Evolutionary conservation across 2,329 filamentous ascomycete genomes (phyloP), one percentile per base, ranked within the genome.

Genomic region (Claviceps purpurea): DNA sequence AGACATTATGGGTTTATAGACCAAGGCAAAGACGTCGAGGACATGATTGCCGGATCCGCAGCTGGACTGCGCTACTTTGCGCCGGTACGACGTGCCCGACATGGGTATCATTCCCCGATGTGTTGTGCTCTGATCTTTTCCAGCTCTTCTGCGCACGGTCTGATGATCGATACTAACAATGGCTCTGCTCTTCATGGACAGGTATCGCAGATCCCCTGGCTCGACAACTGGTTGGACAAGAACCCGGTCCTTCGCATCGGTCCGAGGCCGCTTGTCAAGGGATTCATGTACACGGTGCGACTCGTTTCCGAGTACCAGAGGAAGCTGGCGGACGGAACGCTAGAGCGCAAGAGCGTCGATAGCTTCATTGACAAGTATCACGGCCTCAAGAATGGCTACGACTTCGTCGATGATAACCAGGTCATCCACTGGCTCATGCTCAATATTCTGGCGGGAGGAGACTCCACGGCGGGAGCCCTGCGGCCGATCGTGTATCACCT

Each of bases 1-100:
- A 60, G 62, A 10, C 63, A 64, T 50, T 69, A 72, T 50, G 70
- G 71, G 2, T 73, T 72, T 56, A 60, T 73, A 49, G 58, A 71
- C 24, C 56, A 62, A 6, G 62, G 65, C 1, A 52, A 56, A 2
- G 71, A 75, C 53, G 58, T 69, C 50, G 64, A 66, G 24, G 62
- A 62, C 7, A 69, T 64, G 48, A 66, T 73, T 14, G 56, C 42
- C 24, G 55, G 62, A 13, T 61, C 69, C 1, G 57, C 40, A 10
- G 52, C 52, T 7, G 55, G 54, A 2, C 40, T 70, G 0, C 63
- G 69, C 41, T 63, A 68, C 62, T 56, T 69, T 57, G 38, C 60
- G 58, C 47, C 54, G 14, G 56, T 58, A 38, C 41, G 54, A 34
- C 44, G 18, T 34, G 10, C 30, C 30, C 30, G 10, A 34, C 30